Evolutionary conservation across 2,329 filamentous ascomycete species (phyloP).

Genomic region (Diaporthe aspalathi): DNA sequence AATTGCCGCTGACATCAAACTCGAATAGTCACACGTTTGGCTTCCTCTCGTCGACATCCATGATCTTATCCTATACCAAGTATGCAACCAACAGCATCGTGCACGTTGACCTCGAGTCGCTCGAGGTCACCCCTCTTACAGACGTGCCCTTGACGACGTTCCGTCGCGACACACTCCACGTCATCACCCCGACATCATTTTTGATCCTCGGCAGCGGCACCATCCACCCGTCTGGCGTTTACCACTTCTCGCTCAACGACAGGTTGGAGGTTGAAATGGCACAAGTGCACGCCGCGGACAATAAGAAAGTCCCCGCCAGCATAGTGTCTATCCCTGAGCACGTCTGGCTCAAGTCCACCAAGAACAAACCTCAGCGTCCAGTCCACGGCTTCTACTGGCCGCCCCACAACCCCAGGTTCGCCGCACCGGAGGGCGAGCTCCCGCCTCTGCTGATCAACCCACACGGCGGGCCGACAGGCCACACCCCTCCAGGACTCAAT

Average conservation of each 20-base stretch:
- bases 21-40: conserved; percentile 24
- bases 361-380: conserved; percentile 45
- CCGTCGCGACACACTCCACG: conserved; percentile 47
- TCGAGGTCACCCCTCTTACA: conserved; percentile 45
- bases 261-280: conserved; percentile 39
- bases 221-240: conserved; percentile 47
- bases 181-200: conserved; percentile 49
- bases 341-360: conserved; percentile 46
- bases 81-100: conserved; percentile 29
- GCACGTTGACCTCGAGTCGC: conserved; percentile 49
- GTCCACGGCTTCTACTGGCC: conserved; percentile 61
- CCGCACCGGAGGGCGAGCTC: conserved; percentile 49
- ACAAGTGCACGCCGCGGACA: conserved; percentile 48
- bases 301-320: conserved; percentile 44
- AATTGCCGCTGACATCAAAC: neutral
- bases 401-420: conserved; percentile 59
- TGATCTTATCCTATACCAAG: conserved; percentile 47
- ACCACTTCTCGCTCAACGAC: conserved; percentile 47
- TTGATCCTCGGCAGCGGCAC: conserved; percentile 52
- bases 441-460: conserved; percentile 62
- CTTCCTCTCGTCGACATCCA: conserved; percentile 47
- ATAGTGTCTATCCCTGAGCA: conserved; percentile 52
- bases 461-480: conserved; percentile 64
- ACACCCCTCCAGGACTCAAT: conserved; percentile 55
- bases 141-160: conserved; percentile 49